Evolutionary conservation across 2,329 filamentous ascomycete genomes (phyloP).

Genomic region (Bipolaris oryzae): DNA sequence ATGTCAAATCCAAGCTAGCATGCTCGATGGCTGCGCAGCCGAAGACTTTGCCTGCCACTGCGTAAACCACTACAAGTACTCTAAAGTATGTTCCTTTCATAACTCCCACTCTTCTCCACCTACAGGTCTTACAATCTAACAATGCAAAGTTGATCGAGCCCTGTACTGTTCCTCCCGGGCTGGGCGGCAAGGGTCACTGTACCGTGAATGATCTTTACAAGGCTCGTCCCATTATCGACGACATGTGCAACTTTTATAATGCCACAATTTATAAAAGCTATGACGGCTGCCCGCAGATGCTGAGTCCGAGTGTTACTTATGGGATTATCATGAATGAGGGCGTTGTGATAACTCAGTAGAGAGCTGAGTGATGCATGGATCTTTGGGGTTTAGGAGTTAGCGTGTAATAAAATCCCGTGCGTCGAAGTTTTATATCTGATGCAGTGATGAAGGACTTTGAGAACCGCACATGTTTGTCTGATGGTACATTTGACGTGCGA

Average conservation of each 20-base stretch:
- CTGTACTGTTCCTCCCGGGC: conserved; percentile 20
- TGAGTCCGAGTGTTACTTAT: conserved; percentile 29
- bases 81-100: conserved; percentile 18
- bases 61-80: conserved; percentile 28
- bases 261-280: conserved; percentile 31
- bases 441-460: too few relatives aligned
- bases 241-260: conserved; percentile 37
- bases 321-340: conserved; percentile 19
- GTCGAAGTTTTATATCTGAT: background rate
- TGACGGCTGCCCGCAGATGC: conserved; percentile 12
- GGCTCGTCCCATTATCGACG: conserved; percentile 26
- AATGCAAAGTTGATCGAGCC: conserved; percentile 23
- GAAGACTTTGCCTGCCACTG: conserved; percentile 35
- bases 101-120: background rate
- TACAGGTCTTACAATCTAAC: background rate
- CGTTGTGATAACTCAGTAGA: conserved; percentile 4
- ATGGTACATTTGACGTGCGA: too few relatives aligned
- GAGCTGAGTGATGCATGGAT: background rate
- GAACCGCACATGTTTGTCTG: too few relatives aligned
- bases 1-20: conserved; percentile 29
- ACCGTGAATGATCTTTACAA: conserved; percentile 16
- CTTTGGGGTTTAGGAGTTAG: background rate
- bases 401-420: background rate
- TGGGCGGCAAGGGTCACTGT: conserved; percentile 21
- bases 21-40: conserved; percentile 26